A percentile compares a stretch with the other conserved stretches of the same genome.
phyloP scores from a whole-genome alignment of 2,329 filamentous ascomycete species.

The Fusarium neocosmosporiellum region DNA sequence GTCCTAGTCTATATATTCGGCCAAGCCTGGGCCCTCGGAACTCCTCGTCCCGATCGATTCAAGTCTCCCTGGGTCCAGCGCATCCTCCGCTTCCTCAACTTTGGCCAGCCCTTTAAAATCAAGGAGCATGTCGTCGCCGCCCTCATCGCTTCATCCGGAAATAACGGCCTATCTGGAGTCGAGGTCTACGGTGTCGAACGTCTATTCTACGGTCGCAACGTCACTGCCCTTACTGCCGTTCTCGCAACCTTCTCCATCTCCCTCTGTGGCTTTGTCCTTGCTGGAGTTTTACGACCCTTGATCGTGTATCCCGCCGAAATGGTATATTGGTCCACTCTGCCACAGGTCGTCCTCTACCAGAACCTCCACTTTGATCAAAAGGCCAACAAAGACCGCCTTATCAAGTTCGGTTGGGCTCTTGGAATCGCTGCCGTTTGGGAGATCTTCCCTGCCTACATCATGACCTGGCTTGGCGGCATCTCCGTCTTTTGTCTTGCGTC shows the following conservation, averaged over 20 bases:
- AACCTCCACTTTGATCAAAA: constrained; percentile 47
- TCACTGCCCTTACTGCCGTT: constrained; percentile 41
- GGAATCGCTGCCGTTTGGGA: constrained; percentile 56
- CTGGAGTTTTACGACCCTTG: constrained; percentile 43
- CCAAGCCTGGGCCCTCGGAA: background rate
- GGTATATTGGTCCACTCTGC: constrained; percentile 48
- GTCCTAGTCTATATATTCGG: background rate
- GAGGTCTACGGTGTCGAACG: constrained; percentile 37
- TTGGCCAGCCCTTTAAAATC: background rate
- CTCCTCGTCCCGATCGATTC: background rate
- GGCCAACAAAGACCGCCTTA: constrained; percentile 42
- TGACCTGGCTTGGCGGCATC: constrained; percentile 54
- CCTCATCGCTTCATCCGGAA: constrained; percentile 32
- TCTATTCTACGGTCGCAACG: constrained; percentile 27
- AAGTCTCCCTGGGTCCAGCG: background rate
- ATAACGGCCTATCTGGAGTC: constrained; percentile 32
- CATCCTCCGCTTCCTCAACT: background rate
- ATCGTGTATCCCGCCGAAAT: constrained; percentile 49
- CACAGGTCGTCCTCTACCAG: constrained; percentile 48
- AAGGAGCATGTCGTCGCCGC: constrained; percentile 30
- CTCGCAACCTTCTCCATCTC: constrained; percentile 44
- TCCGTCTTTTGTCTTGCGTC: constrained; percentile 60
- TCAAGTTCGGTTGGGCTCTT: constrained; percentile 46
- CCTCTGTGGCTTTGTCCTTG: constrained; percentile 46
- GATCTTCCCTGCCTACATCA: constrained; percentile 59